phyloP scores from a whole-genome alignment of 371 early-diverging fungal genomes.

The Dichotomocladium elegans region DNA sequence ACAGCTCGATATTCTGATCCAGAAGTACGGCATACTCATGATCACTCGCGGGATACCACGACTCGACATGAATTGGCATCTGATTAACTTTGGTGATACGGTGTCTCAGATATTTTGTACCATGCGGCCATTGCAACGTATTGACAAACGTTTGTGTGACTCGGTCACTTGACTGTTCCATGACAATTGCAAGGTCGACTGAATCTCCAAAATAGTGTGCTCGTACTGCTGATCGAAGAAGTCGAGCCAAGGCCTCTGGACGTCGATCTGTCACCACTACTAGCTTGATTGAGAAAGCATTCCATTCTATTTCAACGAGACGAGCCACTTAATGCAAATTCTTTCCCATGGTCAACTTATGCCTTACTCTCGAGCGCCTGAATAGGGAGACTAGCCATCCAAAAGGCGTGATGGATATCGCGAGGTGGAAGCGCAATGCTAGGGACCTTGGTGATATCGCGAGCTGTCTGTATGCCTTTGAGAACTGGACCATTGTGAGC shows the following conservation, averaged over 20 bases:
- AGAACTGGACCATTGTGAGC: neutral
- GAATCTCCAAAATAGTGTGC: conserved; percentile 55
- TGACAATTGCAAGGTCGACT: conserved; percentile 50
- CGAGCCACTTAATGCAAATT: too few relatives aligned
- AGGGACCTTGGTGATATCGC: conserved; percentile 18
- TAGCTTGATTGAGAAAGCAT: conserved; percentile 45
- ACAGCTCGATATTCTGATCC: conserved; percentile 57
- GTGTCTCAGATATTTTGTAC: conserved; percentile 47
- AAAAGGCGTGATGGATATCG: conserved; percentile 42
- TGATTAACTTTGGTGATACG: conserved; percentile 50
- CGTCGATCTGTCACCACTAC: conserved; percentile 54
- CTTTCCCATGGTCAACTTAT: neutral
- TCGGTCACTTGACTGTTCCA: conserved; percentile 51
- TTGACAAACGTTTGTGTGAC: conserved; percentile 45
- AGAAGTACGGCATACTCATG: conserved; percentile 59
- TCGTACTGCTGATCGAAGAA: conserved; percentile 44
- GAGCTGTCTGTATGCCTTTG: conserved; percentile 9
- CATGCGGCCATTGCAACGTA: conserved; percentile 50
- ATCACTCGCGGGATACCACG: conserved; percentile 58
- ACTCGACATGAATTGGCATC: conserved; percentile 57
- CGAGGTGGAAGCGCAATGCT: conserved; percentile 42
- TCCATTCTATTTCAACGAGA: conserved; percentile 45
- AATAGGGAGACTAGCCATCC: conserved; percentile 52
- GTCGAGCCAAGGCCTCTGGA: conserved; percentile 48
- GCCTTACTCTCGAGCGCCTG: conserved; percentile 48